Conservation (phyloP, 257 asterid genomes). For the Solanum habrochaites region DNA sequence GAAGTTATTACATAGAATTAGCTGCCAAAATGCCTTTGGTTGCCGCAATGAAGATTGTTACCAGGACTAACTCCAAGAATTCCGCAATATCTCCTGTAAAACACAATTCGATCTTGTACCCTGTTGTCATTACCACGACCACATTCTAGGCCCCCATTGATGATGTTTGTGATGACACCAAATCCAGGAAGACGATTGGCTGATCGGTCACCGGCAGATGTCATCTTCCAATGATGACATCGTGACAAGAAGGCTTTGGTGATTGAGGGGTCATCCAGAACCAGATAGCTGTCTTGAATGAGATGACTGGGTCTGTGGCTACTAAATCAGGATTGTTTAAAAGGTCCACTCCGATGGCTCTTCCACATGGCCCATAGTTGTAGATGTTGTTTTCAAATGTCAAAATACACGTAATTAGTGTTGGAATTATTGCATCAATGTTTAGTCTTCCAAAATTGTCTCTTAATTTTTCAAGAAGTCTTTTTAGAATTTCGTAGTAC, state of each 20-base stretch:
- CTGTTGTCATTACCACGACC: slow-evolving; percentile 1
- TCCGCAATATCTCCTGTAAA: slow-evolving; percentile 11
- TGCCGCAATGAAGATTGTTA: slow-evolving; percentile 12
- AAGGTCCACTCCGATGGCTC: slow-evolving; percentile 4
- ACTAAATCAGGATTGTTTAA: slow-evolving; percentile 20
- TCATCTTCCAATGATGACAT: slow-evolving; percentile 21
- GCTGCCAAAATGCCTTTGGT: slow-evolving; percentile 3
- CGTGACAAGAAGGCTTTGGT: slow-evolving; percentile 23
- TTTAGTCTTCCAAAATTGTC: too few relatives aligned
- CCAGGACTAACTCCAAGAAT: slow-evolving; percentile 12
- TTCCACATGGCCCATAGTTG: slow-evolving; percentile 25
- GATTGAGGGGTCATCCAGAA: slow-evolving; percentile 29
- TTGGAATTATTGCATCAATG: too few relatives aligned
- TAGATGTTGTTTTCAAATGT: slow-evolving; percentile 8
- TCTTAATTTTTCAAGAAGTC: too few relatives aligned
- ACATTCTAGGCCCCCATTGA: slow-evolving; percentile 28
- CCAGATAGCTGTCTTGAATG: slow-evolving; percentile 26
- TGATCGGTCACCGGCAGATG: background rate
- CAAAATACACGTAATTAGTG: background rate
- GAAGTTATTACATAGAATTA: background rate
- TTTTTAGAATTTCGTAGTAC: too few relatives aligned
- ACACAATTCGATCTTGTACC: slow-evolving; percentile 14
- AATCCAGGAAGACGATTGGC: slow-evolving; percentile 19
- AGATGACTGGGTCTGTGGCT: slow-evolving; percentile 5
- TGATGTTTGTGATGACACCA: slow-evolving; percentile 23